Evolutionary conservation across 768 basidiomycete genomes (phyloP), one percentile per base, ranked within the genome.

Genomic region (Russula lepida): DNA sequence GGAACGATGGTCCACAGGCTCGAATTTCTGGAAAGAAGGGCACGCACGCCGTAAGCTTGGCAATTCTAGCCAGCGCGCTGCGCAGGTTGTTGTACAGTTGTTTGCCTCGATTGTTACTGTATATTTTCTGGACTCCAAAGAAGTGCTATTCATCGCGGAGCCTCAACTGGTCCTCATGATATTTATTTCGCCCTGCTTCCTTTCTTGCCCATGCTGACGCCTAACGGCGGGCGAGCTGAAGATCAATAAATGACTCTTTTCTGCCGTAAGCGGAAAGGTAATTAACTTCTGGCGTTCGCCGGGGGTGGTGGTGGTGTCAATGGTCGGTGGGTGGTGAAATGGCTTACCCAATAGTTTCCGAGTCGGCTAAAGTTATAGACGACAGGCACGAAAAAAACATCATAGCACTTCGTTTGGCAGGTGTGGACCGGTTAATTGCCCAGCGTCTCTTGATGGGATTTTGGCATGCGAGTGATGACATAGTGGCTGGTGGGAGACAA

Each of bases 31-130:
- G 46, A 62, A 58, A 58, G 57, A 63, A 58, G 62, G 62, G 62
- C 52, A 63, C 57, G 62, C 52, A 63, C 52, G 62, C 62, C 62
- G 62, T 63, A 63, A 63, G 46, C 51, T 49, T 58, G 56, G 62
- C 46, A 12, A 41, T 54, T 58, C 56, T 57, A 47, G 56, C 60
- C 55, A 44, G 30, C 30, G 43, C 32, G 50, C 15, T 19, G 47
- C 28, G 35, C 35, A n/a, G 23, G 28, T n/a, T 60, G 17, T 41
- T n/a, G n/a, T n/a, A n/a, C n/a, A 25, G 41, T 33, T 56, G 47
- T 52, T 49, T 55, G 32, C 54, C 54, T 44, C 37, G n/a, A 56
- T 56, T 46, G 48, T 50, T 15, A 19, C 35, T 37, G 15, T 37
- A 37, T 37, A 37, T 39, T 43, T 50, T 43, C 25, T 55, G 32